These are phyloP conservation scores for Akanthomyces muscarius DNA, from an alignment of 2,329 filamentous ascomycete genomes.

Conservation along the genomic window DNA sequence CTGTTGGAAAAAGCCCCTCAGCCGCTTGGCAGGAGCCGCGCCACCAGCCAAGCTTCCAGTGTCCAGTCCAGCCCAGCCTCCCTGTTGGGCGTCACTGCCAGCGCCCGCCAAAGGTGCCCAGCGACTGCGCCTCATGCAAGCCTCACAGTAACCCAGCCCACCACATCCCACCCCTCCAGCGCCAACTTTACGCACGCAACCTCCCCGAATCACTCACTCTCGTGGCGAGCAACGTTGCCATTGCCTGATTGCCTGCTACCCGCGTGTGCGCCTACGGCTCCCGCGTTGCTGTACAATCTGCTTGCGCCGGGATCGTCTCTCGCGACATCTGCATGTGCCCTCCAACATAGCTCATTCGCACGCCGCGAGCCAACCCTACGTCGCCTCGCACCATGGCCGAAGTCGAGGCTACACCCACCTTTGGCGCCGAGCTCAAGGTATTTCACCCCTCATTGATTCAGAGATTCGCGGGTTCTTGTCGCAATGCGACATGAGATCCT, in stretches of 20 bases:
- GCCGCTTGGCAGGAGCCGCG: neutral
- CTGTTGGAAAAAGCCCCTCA: too few relatives aligned
- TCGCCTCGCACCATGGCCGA: constrained; percentile 60
- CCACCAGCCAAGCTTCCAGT: neutral
- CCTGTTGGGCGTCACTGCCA: neutral
- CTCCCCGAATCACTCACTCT: neutral
- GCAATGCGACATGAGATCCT: neutral
- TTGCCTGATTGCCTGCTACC: neutral
- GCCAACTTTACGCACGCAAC: constrained; percentile 9
- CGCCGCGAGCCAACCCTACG: constrained; percentile 10
- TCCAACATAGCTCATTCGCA: constrained; percentile 1
- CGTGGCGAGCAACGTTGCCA: constrained; percentile 12
- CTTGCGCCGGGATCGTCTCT: neutral
- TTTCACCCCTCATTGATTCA: neutral
- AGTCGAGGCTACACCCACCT: constrained; percentile 76
- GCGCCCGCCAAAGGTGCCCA: neutral
- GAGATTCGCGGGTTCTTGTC: neutral
- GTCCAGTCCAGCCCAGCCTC: neutral
- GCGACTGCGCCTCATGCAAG: constrained; percentile 9
- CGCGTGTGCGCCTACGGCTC: neutral
- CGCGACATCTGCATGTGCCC: constrained; percentile 11
- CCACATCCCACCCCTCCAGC: constrained; percentile 14
- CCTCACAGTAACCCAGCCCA: neutral
- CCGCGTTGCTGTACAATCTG: neutral
- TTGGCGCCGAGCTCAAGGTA: constrained; percentile 93